Base-by-base conservation (phyloP, 192 early-diverging fungal genomes). In the Podila epigama region DNA sequence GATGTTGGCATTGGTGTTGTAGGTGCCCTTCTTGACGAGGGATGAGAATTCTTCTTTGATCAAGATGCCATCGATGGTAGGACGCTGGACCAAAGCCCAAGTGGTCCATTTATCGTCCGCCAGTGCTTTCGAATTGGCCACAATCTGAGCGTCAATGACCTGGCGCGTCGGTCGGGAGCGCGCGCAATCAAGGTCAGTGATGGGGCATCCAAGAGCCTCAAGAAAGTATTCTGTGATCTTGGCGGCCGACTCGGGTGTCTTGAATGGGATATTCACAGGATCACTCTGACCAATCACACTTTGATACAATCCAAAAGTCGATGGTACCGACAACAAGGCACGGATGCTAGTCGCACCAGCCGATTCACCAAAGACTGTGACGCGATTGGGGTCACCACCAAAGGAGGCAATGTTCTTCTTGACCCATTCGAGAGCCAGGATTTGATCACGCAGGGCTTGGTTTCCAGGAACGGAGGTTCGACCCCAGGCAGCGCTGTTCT, bases 351-450 rank as follows among this genome's bases (percentile, higher is more conserved):
- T 80, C 1, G 64, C 87, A 2, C 88, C 88, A 33, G 84, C 77
- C 33, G 68, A 75, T 60, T 89, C 78, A 16, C 88, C 88, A 71
- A 82, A 84, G 66, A 85, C 60, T 1, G 82, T 87, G 2, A 89
- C 73, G 8, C 54, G 67, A 5, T 58, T 66, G 0, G 87, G 86
- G 51, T 90, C 82, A 32, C 89, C 89, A 6, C 89, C 89, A 60
- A 90, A 90, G 15, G 54, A 63, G 1, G 51, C 61, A 60, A 90
- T 86, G 59, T 90, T 83, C 51, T 88, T 53, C 37, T 85, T 29
- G 4, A 89, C 81, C 89, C 89, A 90, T 29, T 80, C 58, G 1
- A 90, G 59, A 18, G 87, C 89, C 6, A 66, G 31, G 35, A 83
- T 61, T 59, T 90, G 89, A 63, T 90, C 89, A 22, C 77, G 79